Base-by-base conservation (phyloP, 1,284 basidiomycete genomes). In the Puccinia hordei region DNA sequence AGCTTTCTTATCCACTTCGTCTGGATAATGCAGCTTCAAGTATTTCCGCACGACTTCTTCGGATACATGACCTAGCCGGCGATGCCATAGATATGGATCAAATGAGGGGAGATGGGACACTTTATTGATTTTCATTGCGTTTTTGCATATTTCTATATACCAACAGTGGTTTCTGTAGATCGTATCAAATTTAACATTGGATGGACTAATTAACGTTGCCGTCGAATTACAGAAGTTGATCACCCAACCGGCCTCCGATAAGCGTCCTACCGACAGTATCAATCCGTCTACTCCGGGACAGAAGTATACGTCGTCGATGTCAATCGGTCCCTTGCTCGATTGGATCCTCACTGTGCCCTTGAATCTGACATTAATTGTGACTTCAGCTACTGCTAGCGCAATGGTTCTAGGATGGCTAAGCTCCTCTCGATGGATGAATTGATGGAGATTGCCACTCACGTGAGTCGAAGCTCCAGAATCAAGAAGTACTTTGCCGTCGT, bases 401-500 rank as follows among this genome's bases (percentile, higher is more conserved):
- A 55, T 19, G 33, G 1, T 13, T 24, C 41, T 49, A 15, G 41
- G 24, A 2, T 9, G 1, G 1, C 2, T 2, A 4, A 55, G 27
- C 24, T 24, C 15, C 33, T 35, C 33, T 17, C 4, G 10, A 5
- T 2, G 22, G 2, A n/a, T 19, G 27, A 24, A 68, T 12, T 13
- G 19, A 10, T 49, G 2, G 24, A 38, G 33, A 6, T 10, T 5
- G 0, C 71, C 71, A 57, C 71, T 73, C 71, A 73, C 71, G 51
- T 73, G 71, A 12, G 35, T 55, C 8, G 30, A 30, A 17, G 71
- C 71, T 35, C 49, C 71, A 1, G 51, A 73, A 33, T 73, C 71
- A 2, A 68, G 41, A 0, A 68, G 24, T 1, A 68, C 33, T 15
- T 27, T 24, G 10, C 46, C 35, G 24, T 68, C 66, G 44, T 8